These are phyloP conservation scores for Rugosomyces carneus DNA, from an alignment of 1,284 basidiomycete genomes.

Conservation along the genomic window DNA sequence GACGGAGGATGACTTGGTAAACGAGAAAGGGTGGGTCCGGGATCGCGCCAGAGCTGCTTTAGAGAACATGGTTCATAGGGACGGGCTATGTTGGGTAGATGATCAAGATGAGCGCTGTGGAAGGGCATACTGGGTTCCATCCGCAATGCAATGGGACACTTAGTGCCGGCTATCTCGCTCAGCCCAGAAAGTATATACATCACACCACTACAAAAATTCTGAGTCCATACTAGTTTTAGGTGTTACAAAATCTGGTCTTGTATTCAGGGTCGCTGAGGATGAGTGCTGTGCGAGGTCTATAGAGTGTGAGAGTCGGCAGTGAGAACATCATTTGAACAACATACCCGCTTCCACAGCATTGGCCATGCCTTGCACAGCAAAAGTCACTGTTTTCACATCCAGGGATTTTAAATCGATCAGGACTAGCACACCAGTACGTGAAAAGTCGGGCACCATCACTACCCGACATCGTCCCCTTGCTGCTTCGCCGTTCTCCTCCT, in stretches of 20 bases:
- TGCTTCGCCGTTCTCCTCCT: slow-evolving; percentile 22
- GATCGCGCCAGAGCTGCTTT: slow-evolving; percentile 75
- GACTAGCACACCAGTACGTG: slow-evolving; percentile 56
- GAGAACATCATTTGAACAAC: slow-evolving; percentile 4
- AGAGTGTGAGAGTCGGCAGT: slow-evolving; percentile 1
- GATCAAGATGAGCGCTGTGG: slow-evolving; percentile 67
- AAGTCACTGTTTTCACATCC: slow-evolving; percentile 41
- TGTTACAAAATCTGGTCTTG: slow-evolving; percentile 22
- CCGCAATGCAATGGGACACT: slow-evolving; percentile 77
- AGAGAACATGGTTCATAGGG: slow-evolving; percentile 84
- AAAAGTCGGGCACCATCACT: slow-evolving; percentile 82
- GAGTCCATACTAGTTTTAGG: slow-evolving; percentile 21
- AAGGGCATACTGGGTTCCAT: slow-evolving; percentile 75
- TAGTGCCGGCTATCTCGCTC: slow-evolving; percentile 19
- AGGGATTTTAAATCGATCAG: slow-evolving; percentile 50
- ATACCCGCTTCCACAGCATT: slow-evolving; percentile 26
- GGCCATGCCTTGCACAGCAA: slow-evolving; percentile 32
- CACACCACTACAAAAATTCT: slow-evolving; percentile 10
- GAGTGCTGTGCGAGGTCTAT: slow-evolving; percentile 5
- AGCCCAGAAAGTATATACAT: not conserved
- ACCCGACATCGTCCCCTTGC: slow-evolving; percentile 56
- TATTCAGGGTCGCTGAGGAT: slow-evolving; percentile 16
- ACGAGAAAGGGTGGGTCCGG: slow-evolving; percentile 67
- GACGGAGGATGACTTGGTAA: slow-evolving; percentile 52
- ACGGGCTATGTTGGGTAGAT: slow-evolving; percentile 94